Conservation (phyloP, 1,139 yeast species). For the Tardiomyces digboiensis region DNA sequence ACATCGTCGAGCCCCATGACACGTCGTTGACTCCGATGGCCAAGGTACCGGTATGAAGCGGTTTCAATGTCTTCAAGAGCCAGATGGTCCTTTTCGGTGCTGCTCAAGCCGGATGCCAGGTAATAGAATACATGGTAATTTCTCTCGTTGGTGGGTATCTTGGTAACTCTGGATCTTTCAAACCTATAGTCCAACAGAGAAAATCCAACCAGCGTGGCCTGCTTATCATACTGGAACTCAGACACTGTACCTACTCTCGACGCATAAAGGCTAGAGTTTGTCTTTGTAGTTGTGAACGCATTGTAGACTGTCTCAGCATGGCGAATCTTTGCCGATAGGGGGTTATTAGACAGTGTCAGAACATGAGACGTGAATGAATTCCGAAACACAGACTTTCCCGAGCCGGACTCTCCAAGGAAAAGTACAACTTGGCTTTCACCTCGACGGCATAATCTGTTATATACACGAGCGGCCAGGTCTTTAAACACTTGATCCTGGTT, state of each 20-base stretch:
- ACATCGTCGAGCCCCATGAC: constrained; percentile 29
- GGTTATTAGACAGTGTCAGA: constrained; percentile 29
- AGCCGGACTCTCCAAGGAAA: constrained; percentile 32
- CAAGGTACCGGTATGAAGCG: constrained; percentile 29
- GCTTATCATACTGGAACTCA: constrained; percentile 31
- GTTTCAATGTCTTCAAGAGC: constrained; percentile 22
- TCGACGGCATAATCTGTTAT: constrained; percentile 29
- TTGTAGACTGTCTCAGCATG: constrained; percentile 28
- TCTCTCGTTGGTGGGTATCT: constrained; percentile 33
- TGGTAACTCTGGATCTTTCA: constrained; percentile 31
- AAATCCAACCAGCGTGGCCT: constrained; percentile 30
- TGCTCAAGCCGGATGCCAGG: constrained; percentile 30
- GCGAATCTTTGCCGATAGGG: constrained; percentile 26
- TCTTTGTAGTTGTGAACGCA: constrained; percentile 32
- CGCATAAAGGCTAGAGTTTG: constrained; percentile 23
- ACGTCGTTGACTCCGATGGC: constrained; percentile 31
- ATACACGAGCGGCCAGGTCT: constrained; percentile 30
- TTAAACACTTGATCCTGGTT: constrained; percentile 31
- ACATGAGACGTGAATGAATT: constrained; percentile 23
- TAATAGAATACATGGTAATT: constrained; percentile 34
- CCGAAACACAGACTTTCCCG: constrained; percentile 32
- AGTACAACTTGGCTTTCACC: constrained; percentile 32
- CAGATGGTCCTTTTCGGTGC: constrained; percentile 29
- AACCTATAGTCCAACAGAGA: constrained; percentile 30
- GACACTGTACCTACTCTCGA: constrained; percentile 32